Evolutionary conservation across 2,329 filamentous ascomycete species (phyloP).

Genomic region (Aspergillus ochraceus): DNA sequence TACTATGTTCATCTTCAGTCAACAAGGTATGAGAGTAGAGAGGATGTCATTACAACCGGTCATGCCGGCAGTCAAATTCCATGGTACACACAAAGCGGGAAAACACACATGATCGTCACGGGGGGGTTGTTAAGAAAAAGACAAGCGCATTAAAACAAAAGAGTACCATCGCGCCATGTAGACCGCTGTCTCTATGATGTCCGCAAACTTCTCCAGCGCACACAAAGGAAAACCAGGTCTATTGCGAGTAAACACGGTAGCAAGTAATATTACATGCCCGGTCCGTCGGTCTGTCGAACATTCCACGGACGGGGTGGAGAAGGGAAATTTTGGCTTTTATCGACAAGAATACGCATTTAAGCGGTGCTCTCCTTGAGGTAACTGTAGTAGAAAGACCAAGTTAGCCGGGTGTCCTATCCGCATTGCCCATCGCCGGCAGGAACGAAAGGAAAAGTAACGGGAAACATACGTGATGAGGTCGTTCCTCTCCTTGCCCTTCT

Average conservation of each 20-base stretch:
- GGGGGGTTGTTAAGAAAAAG: background rate
- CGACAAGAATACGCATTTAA: slow-evolving; percentile 27
- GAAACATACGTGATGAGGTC: slow-evolving; percentile 89
- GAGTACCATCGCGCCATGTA: slow-evolving; percentile 15
- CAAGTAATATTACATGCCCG: slow-evolving; percentile 42
- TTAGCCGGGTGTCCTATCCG: slow-evolving; percentile 12
- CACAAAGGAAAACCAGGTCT: slow-evolving; percentile 28
- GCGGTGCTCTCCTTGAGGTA: slow-evolving; percentile 40
- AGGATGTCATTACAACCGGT: slow-evolving; percentile 27
- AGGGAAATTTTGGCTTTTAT: slow-evolving; percentile 18
- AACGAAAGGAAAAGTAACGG: background rate
- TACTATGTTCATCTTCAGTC: no score
- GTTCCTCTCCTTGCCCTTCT: slow-evolving; percentile 99
- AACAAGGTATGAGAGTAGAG: background rate
- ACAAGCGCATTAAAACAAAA: slow-evolving; percentile 7
- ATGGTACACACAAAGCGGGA: slow-evolving; percentile 24
- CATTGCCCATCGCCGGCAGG: background rate
- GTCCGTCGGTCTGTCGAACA: slow-evolving; percentile 24
- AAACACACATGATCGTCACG: slow-evolving; percentile 17
- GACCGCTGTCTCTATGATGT: slow-evolving; percentile 27
- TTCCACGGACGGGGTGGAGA: slow-evolving; percentile 20
- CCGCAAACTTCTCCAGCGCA: slow-evolving; percentile 21
- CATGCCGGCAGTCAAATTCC: slow-evolving; percentile 22
- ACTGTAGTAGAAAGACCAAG: slow-evolving; percentile 21
- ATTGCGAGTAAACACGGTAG: slow-evolving; percentile 35